Conservation (phyloP, 495 filamentous ascomycete genomes). For the Friedmanniomyces endolithicus region DNA sequence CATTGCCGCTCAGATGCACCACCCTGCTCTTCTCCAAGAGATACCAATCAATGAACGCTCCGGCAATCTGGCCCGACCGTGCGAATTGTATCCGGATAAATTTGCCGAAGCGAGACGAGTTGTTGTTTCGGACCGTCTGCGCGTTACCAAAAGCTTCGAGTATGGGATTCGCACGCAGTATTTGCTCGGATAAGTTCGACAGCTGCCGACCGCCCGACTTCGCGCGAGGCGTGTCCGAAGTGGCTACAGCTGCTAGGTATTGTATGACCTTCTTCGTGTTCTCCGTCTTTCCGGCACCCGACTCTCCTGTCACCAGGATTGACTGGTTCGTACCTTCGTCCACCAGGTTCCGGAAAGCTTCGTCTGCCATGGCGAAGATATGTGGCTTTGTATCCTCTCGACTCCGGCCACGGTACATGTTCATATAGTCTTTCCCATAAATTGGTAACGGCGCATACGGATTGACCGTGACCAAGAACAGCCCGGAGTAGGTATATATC, state of each 20-base stretch:
- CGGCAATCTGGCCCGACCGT: slow-evolving; percentile 78
- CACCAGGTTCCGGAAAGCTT: slow-evolving; percentile 88
- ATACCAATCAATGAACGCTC: slow-evolving; percentile 98
- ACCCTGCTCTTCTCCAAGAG: slow-evolving; percentile 93
- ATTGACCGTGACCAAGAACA: slow-evolving; percentile 95
- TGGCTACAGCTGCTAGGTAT: slow-evolving; percentile 89
- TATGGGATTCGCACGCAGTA: slow-evolving; percentile 91
- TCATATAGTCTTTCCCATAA: slow-evolving; percentile 91
- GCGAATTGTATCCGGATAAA: slow-evolving; percentile 98
- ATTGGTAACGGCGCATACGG: slow-evolving; percentile 91
- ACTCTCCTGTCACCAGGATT: slow-evolving; percentile 96
- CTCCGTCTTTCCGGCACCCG: slow-evolving; percentile 95
- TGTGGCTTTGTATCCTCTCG: slow-evolving; percentile 93
- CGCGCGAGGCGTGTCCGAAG: slow-evolving; percentile 56
- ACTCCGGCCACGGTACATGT: slow-evolving; percentile 84
- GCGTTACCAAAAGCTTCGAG: slow-evolving; percentile 97
- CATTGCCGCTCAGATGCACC: slow-evolving; percentile 69
- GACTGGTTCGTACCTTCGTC: slow-evolving; percentile 94
- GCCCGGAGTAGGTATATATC: slow-evolving; percentile 97
- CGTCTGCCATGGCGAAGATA: slow-evolving; percentile 97
- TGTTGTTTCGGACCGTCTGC: slow-evolving; percentile 95
- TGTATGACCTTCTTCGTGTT: slow-evolving; percentile 99
- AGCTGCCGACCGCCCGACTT: slow-evolving; percentile 53
- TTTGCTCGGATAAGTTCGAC: slow-evolving; percentile 90
- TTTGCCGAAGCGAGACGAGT: slow-evolving; percentile 97